phyloP scores from a whole-genome alignment of 164 flowering plant species.

The Piper longum region DNA sequence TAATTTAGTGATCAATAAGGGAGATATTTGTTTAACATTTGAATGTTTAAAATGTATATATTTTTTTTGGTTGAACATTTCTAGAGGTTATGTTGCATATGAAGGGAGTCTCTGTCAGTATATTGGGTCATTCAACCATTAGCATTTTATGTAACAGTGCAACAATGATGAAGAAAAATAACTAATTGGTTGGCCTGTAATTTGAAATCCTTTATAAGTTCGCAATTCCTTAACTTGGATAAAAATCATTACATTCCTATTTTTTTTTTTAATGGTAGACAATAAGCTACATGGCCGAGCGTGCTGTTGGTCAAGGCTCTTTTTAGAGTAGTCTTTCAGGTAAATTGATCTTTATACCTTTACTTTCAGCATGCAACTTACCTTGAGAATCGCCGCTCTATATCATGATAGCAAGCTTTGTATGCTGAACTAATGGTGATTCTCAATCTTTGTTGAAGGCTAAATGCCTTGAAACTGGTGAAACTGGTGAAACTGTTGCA shows the following conservation, averaged over 20 bases:
- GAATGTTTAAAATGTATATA: too few relatives aligned
- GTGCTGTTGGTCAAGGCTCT: conserved; percentile 57
- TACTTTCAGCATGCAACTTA: background rate
- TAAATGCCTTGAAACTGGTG: conserved; percentile 68
- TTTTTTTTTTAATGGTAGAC: conserved; percentile 21
- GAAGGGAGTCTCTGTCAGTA: too few relatives aligned
- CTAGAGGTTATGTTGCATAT: too few relatives aligned
- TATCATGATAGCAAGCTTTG: background rate
- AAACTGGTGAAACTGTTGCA: conserved; percentile 59
- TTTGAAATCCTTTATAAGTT: background rate
- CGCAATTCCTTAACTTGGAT: background rate
- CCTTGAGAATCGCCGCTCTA: too few relatives aligned
- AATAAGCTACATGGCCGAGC: conserved; percentile 65
- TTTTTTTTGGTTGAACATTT: too few relatives aligned
- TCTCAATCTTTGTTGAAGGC: conserved; percentile 25
- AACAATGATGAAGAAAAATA: background rate
- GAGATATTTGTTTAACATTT: too few relatives aligned
- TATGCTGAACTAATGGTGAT: background rate
- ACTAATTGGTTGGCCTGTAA: background rate
- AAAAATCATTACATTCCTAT: background rate
- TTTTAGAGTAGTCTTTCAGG: conserved; percentile 65
- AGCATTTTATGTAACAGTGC: background rate
- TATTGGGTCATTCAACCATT: background rate
- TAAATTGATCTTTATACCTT: conserved; percentile 2
- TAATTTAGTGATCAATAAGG: background rate